Percentiles rank a stretch among this genome's conserved stretches.
Evolutionary conservation across 805 yeast species (phyloP).

Genomic region (Pichia gijzeniarum): DNA sequence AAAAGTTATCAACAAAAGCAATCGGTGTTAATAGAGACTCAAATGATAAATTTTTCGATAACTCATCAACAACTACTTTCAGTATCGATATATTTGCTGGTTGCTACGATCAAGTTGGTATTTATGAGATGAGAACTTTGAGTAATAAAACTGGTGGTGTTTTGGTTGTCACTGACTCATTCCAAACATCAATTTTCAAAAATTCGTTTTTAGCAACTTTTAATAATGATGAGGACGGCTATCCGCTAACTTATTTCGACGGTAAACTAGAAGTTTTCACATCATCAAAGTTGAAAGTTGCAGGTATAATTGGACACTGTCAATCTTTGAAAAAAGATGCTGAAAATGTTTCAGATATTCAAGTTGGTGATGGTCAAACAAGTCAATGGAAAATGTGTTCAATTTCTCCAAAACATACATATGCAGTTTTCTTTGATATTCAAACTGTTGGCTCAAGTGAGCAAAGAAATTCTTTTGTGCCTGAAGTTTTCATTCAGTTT

Average conservation of each 20-base stretch:
- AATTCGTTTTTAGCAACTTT: conserved; percentile 86
- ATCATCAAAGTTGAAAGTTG: conserved; percentile 77
- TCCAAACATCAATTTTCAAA: conserved; percentile 90
- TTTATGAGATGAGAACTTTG: conserved; percentile 85
- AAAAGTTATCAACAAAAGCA: conserved; percentile 62
- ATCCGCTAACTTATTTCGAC: conserved; percentile 82
- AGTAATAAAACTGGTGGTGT: conserved; percentile 89
- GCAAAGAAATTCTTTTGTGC: conserved; percentile 32
- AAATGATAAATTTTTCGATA: conserved; percentile 33
- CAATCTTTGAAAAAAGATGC: conserved; percentile 63
- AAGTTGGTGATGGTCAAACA: conserved; percentile 91
- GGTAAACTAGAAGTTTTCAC: conserved; percentile 85
- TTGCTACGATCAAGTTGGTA: conserved; percentile 93
- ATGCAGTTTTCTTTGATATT: conserved; percentile 85
- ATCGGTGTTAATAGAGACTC: conserved; percentile 39
- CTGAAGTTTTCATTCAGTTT: conserved; percentile 53
- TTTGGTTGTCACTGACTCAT: conserved; percentile 81
- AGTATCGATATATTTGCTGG: conserved; percentile 90
- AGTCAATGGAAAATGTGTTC: conserved; percentile 82
- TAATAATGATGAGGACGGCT: conserved; percentile 81
- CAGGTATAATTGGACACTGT: conserved; percentile 94
- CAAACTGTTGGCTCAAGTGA: conserved; percentile 42
- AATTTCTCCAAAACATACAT: conserved; percentile 81
- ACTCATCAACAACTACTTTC: conserved; percentile 51
- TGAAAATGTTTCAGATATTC: conserved; percentile 80